A percentile compares a stretch with the other conserved stretches of the same genome.
phyloP scores from a whole-genome alignment of 179 eudicot genomes.

The Pouteria campechiana region DNA sequence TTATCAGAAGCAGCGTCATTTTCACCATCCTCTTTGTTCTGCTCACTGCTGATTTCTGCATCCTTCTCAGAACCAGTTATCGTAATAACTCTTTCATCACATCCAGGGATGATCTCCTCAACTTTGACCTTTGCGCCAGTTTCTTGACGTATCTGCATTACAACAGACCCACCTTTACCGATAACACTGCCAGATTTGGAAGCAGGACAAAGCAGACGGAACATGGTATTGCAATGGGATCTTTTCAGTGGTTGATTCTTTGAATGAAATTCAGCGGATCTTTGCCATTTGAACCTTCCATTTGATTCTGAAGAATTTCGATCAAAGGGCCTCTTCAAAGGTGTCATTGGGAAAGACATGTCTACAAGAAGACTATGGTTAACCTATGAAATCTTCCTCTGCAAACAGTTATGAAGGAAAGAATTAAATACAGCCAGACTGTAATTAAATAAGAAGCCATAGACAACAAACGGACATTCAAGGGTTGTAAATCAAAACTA shows the following conservation, averaged over 20 bases:
- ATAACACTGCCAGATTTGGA: constrained; percentile 42
- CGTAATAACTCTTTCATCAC: constrained; percentile 65
- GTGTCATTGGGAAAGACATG: constrained; percentile 68
- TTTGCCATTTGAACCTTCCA: constrained; percentile 52
- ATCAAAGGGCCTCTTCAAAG: constrained; percentile 62
- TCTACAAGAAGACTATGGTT: neutral
- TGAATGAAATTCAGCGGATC: constrained; percentile 23
- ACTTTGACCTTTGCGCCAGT: constrained; percentile 68
- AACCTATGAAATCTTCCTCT: constrained; percentile 1
- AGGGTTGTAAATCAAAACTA: too few relatives aligned
- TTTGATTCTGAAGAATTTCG: constrained; percentile 29
- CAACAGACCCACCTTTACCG: constrained; percentile 40
- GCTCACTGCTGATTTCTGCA: constrained; percentile 26
- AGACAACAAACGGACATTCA: too few relatives aligned
- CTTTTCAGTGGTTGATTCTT: constrained; percentile 21
- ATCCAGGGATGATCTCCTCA: constrained; percentile 54
- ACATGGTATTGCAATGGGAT: constrained; percentile 30
- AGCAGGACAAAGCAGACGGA: constrained; percentile 65
- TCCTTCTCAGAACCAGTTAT: constrained; percentile 47
- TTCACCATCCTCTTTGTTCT: constrained; percentile 22
- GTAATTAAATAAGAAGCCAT: too few relatives aligned
- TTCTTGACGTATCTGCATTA: constrained; percentile 61
- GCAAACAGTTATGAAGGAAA: too few relatives aligned
- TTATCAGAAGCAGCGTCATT: constrained; percentile 18
- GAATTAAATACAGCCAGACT: too few relatives aligned